Conservation (phyloP, 2,329 filamentous ascomycete species). For the Sphaerulina musiva region DNA sequence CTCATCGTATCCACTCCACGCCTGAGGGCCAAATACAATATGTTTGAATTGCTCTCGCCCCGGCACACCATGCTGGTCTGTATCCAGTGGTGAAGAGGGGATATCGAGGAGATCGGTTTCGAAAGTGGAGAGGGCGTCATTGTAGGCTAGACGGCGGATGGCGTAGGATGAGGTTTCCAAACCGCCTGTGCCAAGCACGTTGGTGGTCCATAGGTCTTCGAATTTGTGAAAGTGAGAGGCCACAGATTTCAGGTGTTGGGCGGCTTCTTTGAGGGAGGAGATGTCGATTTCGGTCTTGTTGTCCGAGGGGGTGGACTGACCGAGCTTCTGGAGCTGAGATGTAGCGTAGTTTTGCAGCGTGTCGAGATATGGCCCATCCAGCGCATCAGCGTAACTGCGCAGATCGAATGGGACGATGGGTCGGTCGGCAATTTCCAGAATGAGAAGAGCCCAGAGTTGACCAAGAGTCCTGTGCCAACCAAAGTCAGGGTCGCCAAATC, state of each 20-base stretch:
- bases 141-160: conserved; percentile 65
- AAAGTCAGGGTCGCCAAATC: conserved; percentile 70
- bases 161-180: conserved; percentile 68
- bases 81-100: conserved; percentile 34
- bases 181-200: conserved; percentile 61
- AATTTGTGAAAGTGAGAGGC: conserved; percentile 65
- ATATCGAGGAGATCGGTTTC: conserved; percentile 78
- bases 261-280: conserved; percentile 56
- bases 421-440: conserved; percentile 76
- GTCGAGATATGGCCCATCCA: conserved; percentile 56
- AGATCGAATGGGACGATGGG: conserved; percentile 79
- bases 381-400: conserved; percentile 59
- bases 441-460: conserved; percentile 72
- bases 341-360: conserved; percentile 58
- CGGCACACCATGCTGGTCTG: conserved; percentile 48
- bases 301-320: neutral
- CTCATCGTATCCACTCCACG: conserved; percentile 64
- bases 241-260: conserved; percentile 53
- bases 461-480: conserved; percentile 71
- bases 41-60: conserved; percentile 92
- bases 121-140: conserved; percentile 70
- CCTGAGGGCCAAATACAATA: conserved; percentile 76
- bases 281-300: conserved; percentile 47
- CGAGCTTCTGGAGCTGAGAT: conserved; percentile 7
- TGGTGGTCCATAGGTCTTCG: conserved; percentile 69